phyloP scores from a whole-genome alignment of 2,329 filamentous ascomycete genomes.

The Fusarium metavorans region DNA sequence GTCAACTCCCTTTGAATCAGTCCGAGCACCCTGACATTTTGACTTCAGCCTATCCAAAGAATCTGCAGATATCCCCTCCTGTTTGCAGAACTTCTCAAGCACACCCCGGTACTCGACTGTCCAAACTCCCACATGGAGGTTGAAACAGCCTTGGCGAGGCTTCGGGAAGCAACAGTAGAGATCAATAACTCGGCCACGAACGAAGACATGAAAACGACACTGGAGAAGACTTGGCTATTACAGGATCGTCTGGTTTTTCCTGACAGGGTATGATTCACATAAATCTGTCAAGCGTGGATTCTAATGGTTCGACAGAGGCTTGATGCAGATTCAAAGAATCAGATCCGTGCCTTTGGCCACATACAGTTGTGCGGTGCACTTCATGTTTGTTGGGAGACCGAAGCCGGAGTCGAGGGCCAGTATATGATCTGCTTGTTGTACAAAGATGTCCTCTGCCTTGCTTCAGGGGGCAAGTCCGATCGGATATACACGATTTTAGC shows the following conservation, averaged over 20 bases:
- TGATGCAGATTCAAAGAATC: conserved; percentile 66
- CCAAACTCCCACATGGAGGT: conserved; percentile 85
- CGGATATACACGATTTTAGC: conserved; percentile 80
- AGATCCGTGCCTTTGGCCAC: conserved; percentile 85
- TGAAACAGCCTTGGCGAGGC: conserved; percentile 75
- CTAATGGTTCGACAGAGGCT: conserved; percentile 53
- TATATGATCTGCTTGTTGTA: conserved; percentile 93
- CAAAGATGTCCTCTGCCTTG: conserved; percentile 81
- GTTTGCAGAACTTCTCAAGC: conserved; percentile 84
- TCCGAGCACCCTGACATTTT: conserved; percentile 4
- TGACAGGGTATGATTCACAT: conserved; percentile 67
- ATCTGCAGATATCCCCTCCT: conserved; percentile 92
- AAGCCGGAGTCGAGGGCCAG: conserved; percentile 74
- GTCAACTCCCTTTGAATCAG: background rate
- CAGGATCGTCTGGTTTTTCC: conserved; percentile 85
- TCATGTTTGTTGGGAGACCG: conserved; percentile 84
- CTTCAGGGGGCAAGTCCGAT: conserved; percentile 72
- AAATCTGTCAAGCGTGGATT: background rate
- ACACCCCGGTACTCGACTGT: conserved; percentile 87
- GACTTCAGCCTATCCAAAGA: conserved; percentile 83
- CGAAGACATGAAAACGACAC: conserved; percentile 72
- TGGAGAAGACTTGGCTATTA: conserved; percentile 87
- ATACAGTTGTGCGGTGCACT: conserved; percentile 85
- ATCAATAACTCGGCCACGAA: conserved; percentile 90
- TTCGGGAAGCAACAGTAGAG: conserved; percentile 80